Evolutionary conservation across 495 filamentous ascomycete genomes (phyloP).

Genomic region (Astrothelium macrocarpum): DNA sequence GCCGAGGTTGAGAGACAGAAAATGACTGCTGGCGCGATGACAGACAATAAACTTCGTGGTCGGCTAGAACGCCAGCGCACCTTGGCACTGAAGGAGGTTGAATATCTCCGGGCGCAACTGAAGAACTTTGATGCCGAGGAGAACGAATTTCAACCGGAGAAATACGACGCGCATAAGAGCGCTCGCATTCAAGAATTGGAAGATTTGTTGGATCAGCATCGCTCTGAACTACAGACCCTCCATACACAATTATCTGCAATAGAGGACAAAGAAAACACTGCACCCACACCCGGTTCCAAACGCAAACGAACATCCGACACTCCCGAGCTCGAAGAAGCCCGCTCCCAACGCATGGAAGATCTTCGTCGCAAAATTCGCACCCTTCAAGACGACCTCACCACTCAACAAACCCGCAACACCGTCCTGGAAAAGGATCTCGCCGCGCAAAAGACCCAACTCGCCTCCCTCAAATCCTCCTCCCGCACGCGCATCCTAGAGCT

Average conservation of each 20-base stretch:
- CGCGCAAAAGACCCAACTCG: constrained; percentile 60
- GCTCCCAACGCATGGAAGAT: constrained; percentile 53
- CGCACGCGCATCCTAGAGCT: constrained; percentile 80
- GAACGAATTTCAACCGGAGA: constrained; percentile 67
- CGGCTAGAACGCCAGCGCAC: constrained; percentile 75
- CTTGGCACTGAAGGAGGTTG: constrained; percentile 81
- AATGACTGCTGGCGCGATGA: constrained; percentile 15
- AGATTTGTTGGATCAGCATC: constrained; percentile 75
- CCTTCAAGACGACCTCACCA: constrained; percentile 66
- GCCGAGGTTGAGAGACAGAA: constrained; percentile 64
- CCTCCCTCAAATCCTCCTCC: constrained; percentile 58
- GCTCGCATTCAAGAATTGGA: constrained; percentile 75
- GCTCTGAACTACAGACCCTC: constrained; percentile 66
- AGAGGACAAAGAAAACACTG: constrained; percentile 29
- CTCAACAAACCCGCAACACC: constrained; percentile 53
- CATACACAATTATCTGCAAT: constrained; percentile 59
- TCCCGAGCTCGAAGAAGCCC: constrained; percentile 52
- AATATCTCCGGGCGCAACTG: constrained; percentile 84
- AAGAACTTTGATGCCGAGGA: constrained; percentile 89
- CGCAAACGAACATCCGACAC: constrained; percentile 54
- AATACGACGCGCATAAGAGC: constrained; percentile 64
- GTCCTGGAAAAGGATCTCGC: constrained; percentile 66
- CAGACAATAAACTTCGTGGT: constrained; percentile 50
- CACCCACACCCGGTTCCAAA: constrained; percentile 34
- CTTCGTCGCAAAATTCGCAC: constrained; percentile 75